Evolutionary conservation across 805 yeast species (phyloP).

Genomic region (Wickerhamiella vanderwaltii): DNA sequence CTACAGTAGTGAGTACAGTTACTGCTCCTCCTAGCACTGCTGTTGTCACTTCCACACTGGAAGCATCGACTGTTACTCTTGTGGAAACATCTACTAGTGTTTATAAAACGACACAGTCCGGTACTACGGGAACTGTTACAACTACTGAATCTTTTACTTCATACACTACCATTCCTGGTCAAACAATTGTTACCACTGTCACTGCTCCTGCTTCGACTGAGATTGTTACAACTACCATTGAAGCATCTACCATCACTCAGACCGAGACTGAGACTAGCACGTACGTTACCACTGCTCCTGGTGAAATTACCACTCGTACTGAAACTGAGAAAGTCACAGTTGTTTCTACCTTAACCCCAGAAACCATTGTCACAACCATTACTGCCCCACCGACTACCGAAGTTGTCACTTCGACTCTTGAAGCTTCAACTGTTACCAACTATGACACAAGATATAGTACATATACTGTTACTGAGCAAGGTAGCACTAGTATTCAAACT

Average conservation of each 20-base stretch:
- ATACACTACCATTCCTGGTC: not conserved
- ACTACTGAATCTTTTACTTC: constrained; percentile 1
- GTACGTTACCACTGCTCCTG: not conserved
- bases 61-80: not conserved
- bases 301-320: constrained; percentile 1
- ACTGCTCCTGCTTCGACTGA: not conserved
- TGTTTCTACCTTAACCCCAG: not conserved
- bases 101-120: not conserved
- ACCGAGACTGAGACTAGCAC: constrained; percentile 1
- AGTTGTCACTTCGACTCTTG: not conserved
- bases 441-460: not conserved
- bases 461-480: not conserved
- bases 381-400: constrained; percentile 2
- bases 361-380: not conserved
- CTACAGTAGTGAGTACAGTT: not conserved
- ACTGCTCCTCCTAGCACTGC: constrained; percentile 4
- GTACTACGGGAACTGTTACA: not conserved
- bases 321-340: not conserved
- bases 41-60: constrained; percentile 1
- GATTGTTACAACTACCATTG: constrained; percentile 1
- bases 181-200: not conserved
- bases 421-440: constrained; percentile 5
- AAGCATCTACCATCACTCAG: constrained; percentile 5
- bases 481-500: constrained; percentile 1
- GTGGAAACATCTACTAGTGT: not conserved